Base-by-base conservation (phyloP, 2,329 filamentous ascomycete species). In the Penicillium polonicum region DNA sequence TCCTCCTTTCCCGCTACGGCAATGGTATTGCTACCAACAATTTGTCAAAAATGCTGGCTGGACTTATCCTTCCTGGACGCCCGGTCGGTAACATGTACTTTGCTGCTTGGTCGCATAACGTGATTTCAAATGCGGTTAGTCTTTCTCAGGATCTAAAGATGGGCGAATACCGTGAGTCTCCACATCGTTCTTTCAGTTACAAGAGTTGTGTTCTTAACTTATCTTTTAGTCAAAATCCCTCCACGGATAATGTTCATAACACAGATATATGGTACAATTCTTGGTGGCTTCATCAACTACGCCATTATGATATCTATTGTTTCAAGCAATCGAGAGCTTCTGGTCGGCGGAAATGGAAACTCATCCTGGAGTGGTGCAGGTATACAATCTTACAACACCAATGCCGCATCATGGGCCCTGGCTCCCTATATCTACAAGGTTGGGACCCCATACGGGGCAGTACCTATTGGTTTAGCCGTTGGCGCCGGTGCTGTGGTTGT, bases 11-110 rank as follows among this genome's bases (percentile, higher is more conserved):
- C 2, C 75, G 81, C 0, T 85, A 75, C 41, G 83, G 83, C 10
- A 85, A 81, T 45, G 83, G 83, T 13, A 84, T 85, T 35, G 80
- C 81, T 8, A 85, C 82, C 2, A 85, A 85, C 65, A 83, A 85
- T 55, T 58, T 85, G 39, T 84, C 82, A 21, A 84, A 84, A 61
- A 82, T 84, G 81, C 58, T 85, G 48, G 82, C 78, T 0, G 82
- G 82, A 50, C 71, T 83, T 3, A 70, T 82, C 57, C 61, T 83
- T 2, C 82, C 82, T 2, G 79, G 76, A 2, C 77, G 78, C 1
- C 82, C 82, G 0, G 63, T 84, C 5, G 82, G 80, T 2, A 84
- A 84, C 68, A 82, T 84, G 79, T 84, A 84, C 67, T 84, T 84
- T 65, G 80, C 82, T 8, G 79, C 79, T 12, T 85, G 82, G 82